phyloP scores from a whole-genome alignment of 2,329 filamentous ascomycete species.

The Emmonsiellopsis sp. region DNA sequence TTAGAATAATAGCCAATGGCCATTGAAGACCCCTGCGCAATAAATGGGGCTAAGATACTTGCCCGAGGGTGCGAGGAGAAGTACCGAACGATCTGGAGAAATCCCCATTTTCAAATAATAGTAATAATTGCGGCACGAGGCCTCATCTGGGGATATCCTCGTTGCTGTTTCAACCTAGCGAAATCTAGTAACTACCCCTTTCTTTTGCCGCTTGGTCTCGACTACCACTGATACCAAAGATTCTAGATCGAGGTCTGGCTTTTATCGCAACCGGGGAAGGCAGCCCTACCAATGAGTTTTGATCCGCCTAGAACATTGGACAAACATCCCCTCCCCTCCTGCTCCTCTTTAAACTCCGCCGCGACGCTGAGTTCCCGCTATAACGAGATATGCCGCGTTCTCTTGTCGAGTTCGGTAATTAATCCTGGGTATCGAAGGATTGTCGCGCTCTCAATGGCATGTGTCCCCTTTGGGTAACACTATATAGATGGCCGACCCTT shows the following conservation, averaged over 20 bases:
- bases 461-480: background rate
- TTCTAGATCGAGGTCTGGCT: too few relatives aligned
- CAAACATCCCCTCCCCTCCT: too few relatives aligned
- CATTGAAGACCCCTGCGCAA: background rate
- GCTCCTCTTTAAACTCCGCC: too few relatives aligned
- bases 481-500: constrained; percentile 12
- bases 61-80: background rate
- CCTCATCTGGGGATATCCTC: background rate
- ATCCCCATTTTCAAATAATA: background rate
- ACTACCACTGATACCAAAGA: too few relatives aligned
- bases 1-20: too few relatives aligned
- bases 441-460: background rate
- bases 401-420: too few relatives aligned
- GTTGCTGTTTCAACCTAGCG: background rate
- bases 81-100: background rate
- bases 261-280: too few relatives aligned
- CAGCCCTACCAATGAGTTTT: too few relatives aligned
- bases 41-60: background rate
- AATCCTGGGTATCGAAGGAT: background rate
- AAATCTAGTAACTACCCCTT: background rate
- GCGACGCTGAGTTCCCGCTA: too few relatives aligned
- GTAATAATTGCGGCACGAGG: background rate
- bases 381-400: too few relatives aligned
- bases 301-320: too few relatives aligned
- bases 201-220: too few relatives aligned